These are phyloP conservation scores for Cucurbita maxima DNA, from an alignment of 306 rosid genomes.

Conservation along the genomic window DNA sequence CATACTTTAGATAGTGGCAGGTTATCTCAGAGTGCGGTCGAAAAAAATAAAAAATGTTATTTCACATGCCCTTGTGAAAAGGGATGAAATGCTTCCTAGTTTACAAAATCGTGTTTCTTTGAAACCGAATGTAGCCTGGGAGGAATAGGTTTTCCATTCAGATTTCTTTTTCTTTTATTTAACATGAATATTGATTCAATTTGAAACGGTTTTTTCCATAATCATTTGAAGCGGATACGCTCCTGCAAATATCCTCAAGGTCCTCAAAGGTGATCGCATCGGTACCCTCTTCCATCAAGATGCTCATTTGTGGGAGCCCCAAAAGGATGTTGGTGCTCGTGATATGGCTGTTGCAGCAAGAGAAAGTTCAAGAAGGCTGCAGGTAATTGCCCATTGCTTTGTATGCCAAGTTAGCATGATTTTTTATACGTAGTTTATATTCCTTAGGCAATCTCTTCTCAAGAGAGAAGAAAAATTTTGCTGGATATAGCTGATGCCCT, in stretches of 20 bases:
- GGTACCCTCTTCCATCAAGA: constrained; percentile 94
- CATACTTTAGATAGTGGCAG: background rate
- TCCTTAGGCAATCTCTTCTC: constrained; percentile 58
- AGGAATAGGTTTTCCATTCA: background rate
- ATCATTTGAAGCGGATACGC: constrained; percentile 57
- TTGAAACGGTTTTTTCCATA: background rate
- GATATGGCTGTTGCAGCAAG: constrained; percentile 96
- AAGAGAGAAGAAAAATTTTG: constrained; percentile 69
- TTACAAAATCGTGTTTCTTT: background rate
- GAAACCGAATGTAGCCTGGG: background rate
- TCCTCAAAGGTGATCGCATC: constrained; percentile 71
- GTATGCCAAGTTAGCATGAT: constrained; percentile 11
- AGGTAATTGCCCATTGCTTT: constrained; percentile 33
- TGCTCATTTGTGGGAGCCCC: constrained; percentile 56
- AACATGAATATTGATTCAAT: background rate
- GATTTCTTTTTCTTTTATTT: background rate
- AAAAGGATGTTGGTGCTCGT: constrained; percentile 57
- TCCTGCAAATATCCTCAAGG: constrained; percentile 55
- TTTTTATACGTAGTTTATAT: constrained; percentile 10
- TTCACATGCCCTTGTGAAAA: background rate
- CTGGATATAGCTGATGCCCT: constrained; percentile 86
- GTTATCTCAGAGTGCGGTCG: background rate
- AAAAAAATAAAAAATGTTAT: background rate
- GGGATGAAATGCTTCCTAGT: background rate
- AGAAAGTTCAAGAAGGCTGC: constrained; percentile 90